Percentiles rank a stretch among this genome's conserved stretches.
Evolutionary conservation across 768 basidiomycete genomes (phyloP).

Genomic region (Macrolepiota albuminosa): DNA sequence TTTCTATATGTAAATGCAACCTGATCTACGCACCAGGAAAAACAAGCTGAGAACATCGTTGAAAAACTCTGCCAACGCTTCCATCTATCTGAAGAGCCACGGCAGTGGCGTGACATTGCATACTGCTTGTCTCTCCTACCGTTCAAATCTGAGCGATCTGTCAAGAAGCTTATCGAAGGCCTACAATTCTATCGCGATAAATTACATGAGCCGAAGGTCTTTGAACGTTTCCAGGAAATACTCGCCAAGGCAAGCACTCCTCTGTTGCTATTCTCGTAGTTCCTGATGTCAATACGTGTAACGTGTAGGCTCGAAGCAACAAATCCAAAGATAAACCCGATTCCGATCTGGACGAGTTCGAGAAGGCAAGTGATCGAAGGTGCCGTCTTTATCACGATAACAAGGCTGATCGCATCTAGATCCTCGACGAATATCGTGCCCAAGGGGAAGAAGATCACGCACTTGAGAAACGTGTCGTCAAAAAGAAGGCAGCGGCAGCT

Average conservation of each 20-base stretch:
- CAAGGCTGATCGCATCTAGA: conserved; percentile 37
- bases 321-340: conserved; percentile 93
- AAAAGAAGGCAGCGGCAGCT: conserved; percentile 74
- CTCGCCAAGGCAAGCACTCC: conserved; percentile 63
- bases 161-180: conserved; percentile 94
- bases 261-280: neutral
- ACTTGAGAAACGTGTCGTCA: conserved; percentile 79
- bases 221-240: conserved; percentile 80
- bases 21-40: conserved; percentile 59
- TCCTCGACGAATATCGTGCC: conserved; percentile 73
- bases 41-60: conserved; percentile 95
- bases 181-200: conserved; percentile 95
- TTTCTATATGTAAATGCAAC: neutral
- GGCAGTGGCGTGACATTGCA: conserved; percentile 97
- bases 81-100: conserved; percentile 77
- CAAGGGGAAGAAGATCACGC: conserved; percentile 93
- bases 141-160: conserved; percentile 94
- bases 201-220: conserved; percentile 83
- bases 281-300: conserved; percentile 18
- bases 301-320: conserved; percentile 70
- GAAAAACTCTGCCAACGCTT: conserved; percentile 98
- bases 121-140: conserved; percentile 92
- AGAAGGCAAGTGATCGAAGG: conserved; percentile 46
- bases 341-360: conserved; percentile 92
- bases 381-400: neutral